Evolutionary conservation across 495 filamentous ascomycete species (phyloP), one percentile per base, ranked within the genome.

Genomic region (Neurospora sublineolata): DNA sequence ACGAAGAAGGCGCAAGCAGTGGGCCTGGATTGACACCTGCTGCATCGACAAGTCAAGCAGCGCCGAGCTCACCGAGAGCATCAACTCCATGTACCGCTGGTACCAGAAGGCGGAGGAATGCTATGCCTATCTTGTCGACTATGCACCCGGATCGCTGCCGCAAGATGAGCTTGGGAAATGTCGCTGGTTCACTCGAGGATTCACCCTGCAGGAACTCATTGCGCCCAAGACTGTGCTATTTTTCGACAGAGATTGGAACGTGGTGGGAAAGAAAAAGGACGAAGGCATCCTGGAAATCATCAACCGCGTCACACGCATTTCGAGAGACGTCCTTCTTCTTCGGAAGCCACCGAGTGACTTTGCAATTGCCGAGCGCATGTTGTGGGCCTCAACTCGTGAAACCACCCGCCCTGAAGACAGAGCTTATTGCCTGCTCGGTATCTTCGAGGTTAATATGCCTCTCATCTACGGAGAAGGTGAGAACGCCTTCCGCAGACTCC

Each of bases 51-150:
- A 84, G 40, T 77, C 75, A 9, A 81, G 79, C 76, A 85, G 83
- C 69, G 81, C 81, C 16, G 82, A 84, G 70, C 76, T 84, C 3
- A 77, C 75, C 46, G 81, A 84, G 71, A 78, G 78, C 69, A 82
- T 86, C 68, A 86, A 85, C 60, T 84, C 83, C 14, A 86, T 86
- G 84, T 87, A 79, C 70, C 69, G 72, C 1, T 84, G 79, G 82
- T 84, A 83, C 67, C 37, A 71, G 2, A 20, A 76, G 0, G 75
- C 82, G 0, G 20, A 37, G 0, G 71, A 79, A 3, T 83, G 82
- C 58, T 84, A 78, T n/a, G 81, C 79, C 0, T 83, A 79, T 68
- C 73, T 81, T 12, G 70, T 38, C 36, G 67, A 58, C 8, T 36
- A 20, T 14, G 27, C 44, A 8, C 39, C 68, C 6, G 41, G 70